These are phyloP conservation scores for Crithidia fasciculata DNA, from an alignment of 208 protist species.

Conservation along the genomic window DNA sequence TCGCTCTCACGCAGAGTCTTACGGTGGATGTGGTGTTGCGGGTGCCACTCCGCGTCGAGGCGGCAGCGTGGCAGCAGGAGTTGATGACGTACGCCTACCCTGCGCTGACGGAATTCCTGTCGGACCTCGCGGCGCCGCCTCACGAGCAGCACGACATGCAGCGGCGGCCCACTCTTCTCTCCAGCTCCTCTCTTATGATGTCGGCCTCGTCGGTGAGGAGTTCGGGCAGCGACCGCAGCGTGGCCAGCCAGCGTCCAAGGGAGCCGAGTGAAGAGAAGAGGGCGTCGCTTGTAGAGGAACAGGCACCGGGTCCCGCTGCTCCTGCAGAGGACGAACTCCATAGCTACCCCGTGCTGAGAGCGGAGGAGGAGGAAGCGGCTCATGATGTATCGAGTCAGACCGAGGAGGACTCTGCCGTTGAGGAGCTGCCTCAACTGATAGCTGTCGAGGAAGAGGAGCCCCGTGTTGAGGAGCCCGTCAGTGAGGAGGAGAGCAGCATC, in stretches of 20 bases:
- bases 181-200: constrained; percentile 1
- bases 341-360: too few species aligned
- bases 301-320: too few species aligned
- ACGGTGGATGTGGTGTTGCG: constrained; percentile 13
- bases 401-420: too few species aligned
- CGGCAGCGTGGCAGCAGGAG: neutral
- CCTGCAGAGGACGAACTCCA: too few species aligned
- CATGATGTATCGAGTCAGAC: too few species aligned
- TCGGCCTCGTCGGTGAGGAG: neutral
- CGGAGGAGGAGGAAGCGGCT: neutral
- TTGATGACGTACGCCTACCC: constrained; percentile 23
- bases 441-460: too few species aligned
- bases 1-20: constrained; percentile 13
- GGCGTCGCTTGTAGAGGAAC: too few species aligned
- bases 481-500: neutral
- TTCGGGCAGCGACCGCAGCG: neutral
- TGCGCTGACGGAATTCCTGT: constrained; percentile 16
- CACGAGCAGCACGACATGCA: neutral
- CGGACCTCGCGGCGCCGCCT: neutral
- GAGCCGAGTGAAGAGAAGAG: too few species aligned
- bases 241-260: neutral
- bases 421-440: too few species aligned
- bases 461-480: neutral
- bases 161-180: neutral
- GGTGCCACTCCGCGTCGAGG: neutral